A percentile compares a stretch with the other conserved stretches of the same genome.
phyloP scores from a whole-genome alignment of 805 yeast genomes.

The Monosporozyma aerobia region DNA sequence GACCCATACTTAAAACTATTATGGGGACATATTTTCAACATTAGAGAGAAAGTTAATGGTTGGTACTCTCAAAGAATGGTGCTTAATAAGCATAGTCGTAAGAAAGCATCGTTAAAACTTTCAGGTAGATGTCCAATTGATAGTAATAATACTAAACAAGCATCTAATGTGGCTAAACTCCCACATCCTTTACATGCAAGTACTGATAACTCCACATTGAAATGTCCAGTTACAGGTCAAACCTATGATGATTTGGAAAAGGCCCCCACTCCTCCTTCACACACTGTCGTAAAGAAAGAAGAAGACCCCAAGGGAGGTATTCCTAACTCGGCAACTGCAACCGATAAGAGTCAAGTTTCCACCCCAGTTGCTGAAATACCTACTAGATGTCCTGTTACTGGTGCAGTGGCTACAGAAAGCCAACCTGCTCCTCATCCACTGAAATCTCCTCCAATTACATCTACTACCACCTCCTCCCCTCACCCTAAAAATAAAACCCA shows the following conservation, averaged over 20 bases:
- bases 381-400: neutral
- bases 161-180: neutral
- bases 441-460: neutral
- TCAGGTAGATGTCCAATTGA: neutral
- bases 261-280: neutral
- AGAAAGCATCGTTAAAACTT: conserved; percentile 4
- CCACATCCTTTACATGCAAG: conserved; percentile 7
- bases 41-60: conserved; percentile 32
- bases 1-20: conserved; percentile 46
- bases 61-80: conserved; percentile 24
- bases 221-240: conserved; percentile 22
- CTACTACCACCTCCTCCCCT: neutral
- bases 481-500: neutral
- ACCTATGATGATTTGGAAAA: neutral
- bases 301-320: too few species aligned
- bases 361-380: neutral
- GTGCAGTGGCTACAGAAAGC: neutral
- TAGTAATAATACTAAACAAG: neutral
- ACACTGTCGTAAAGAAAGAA: neutral
- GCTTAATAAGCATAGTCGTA: conserved; percentile 4
- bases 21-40: conserved; percentile 41
- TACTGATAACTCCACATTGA: conserved; percentile 7
- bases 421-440: neutral
- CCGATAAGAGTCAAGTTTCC: neutral
- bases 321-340: neutral